Evolutionary conservation across 2,329 filamentous ascomycete species (phyloP), one percentile per base, ranked within the genome.

Genomic region (Aspergillus quadrilineatus): DNA sequence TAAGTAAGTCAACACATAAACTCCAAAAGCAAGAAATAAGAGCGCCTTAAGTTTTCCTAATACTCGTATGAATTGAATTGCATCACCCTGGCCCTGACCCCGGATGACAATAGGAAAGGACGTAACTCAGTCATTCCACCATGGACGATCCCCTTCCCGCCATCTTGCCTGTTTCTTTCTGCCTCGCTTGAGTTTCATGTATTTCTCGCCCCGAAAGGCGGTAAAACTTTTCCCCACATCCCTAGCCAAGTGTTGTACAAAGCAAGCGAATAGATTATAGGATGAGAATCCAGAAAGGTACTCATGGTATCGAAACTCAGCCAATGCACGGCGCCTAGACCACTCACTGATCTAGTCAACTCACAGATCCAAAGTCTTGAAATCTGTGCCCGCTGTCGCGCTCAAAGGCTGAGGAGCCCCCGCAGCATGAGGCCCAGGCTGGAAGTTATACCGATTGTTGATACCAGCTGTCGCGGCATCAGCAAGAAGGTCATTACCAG

Each of bases 291-390:
- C 50, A 53, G 42, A 53, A 53, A 47, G 28, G 12, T 32, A 46
- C 6, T 29, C 14, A 39, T 9, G 8, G 10, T 58, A 28, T 51
- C 47, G 37, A 46, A 44, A 10, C 29, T 30, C 36, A 36, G 22
- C 22, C 22, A 22, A 39, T 34, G 32, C 37, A 36, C 36, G 34
- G 42, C 22, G 28, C 12, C 22, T 29, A 44, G 22, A n/a, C 58
- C 58, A 52, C 32, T 7, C 7, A 34, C 32, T 12, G 32, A 34
- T 34, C 48, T 22, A 17, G 17, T 17, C 17, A 45, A 51, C 39
- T 54, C 70, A 77, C 63, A 78, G 66, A 41, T 78, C 75, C 57
- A 76, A 69, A 34, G 68, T 69, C 60, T 75, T 77, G 65, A 70
- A 76, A 54, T 77, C 75, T 32, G 69, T 69, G 39, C 72, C 75